Evolutionary conservation across 257 asterid genomes (phyloP).

Genomic region (Coffea canephora): DNA sequence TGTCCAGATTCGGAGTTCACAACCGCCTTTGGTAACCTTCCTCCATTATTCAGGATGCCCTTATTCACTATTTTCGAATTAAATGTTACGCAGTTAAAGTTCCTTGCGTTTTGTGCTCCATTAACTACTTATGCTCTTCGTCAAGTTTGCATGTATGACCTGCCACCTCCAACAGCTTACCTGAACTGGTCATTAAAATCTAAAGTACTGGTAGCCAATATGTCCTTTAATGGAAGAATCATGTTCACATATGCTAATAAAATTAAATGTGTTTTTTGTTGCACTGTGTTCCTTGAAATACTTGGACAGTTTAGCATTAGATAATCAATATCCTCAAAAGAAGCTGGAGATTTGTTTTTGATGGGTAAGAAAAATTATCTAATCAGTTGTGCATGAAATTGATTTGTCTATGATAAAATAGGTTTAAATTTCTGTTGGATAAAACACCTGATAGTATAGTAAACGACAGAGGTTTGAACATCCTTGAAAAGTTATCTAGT

Average conservation of each 20-base stretch:
- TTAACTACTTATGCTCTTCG: background rate
- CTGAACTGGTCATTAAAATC: background rate
- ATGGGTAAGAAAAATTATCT: background rate
- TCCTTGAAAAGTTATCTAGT: background rate
- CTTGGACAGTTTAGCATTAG: background rate
- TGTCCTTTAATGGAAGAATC: background rate
- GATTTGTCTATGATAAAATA: background rate
- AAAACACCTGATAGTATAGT: too few species aligned
- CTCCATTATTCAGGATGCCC: background rate
- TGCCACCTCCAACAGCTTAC: background rate
- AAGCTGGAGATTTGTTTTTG: background rate
- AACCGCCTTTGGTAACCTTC: background rate
- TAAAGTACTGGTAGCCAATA: background rate
- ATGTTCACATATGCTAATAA: background rate
- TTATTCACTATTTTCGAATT: background rate
- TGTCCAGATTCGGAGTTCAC: background rate
- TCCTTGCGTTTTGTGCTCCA: background rate
- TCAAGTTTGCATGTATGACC: background rate
- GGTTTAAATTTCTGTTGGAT: background rate
- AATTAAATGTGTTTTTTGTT: background rate
- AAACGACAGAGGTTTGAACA: background rate
- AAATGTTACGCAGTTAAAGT: background rate
- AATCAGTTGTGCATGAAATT: background rate
- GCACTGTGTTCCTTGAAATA: background rate
- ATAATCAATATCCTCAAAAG: background rate